phyloP scores from a whole-genome alignment of 306 rosid species.

The Clitoria ternatea region DNA sequence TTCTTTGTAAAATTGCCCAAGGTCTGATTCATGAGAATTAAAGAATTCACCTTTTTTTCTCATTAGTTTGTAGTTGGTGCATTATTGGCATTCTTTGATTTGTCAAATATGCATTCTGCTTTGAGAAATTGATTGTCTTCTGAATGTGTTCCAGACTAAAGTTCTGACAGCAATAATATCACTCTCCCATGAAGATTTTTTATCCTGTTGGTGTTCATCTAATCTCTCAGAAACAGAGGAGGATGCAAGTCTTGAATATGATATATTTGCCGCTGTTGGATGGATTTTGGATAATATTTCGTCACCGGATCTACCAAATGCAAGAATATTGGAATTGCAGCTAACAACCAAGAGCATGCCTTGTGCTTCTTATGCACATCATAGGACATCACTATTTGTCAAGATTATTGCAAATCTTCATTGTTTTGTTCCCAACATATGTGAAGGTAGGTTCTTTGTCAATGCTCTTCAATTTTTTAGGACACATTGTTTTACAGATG shows the following conservation, averaged over 20 bases:
- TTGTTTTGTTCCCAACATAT: slow-evolving; percentile 84
- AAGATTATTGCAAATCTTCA: slow-evolving; percentile 97
- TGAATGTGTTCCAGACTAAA: slow-evolving; percentile 72
- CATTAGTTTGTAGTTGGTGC: slow-evolving; percentile 4
- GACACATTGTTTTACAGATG: slow-evolving; percentile 7
- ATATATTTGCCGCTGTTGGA: slow-evolving; percentile 78
- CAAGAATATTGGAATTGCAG: slow-evolving; percentile 50
- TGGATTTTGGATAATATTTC: slow-evolving; percentile 76
- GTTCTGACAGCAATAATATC: slow-evolving; percentile 84
- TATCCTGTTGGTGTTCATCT: slow-evolving; percentile 94
- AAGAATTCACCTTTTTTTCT: background rate
- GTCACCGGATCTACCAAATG: slow-evolving; percentile 36
- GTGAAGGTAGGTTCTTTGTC: slow-evolving; percentile 70
- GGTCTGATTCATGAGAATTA: background rate
- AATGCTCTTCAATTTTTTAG: slow-evolving; percentile 14
- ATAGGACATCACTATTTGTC: slow-evolving; percentile 85
- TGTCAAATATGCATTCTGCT: slow-evolving; percentile 21
- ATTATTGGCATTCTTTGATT: slow-evolving; percentile 22
- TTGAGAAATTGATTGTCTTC: slow-evolving; percentile 32
- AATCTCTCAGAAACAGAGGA: slow-evolving; percentile 71
- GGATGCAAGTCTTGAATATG: slow-evolving; percentile 75
- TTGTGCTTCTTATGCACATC: slow-evolving; percentile 72
- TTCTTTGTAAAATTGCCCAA: background rate
- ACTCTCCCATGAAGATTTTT: slow-evolving; percentile 78
- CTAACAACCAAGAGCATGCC: slow-evolving; percentile 50